Evolutionary conservation across 768 basidiomycete species (phyloP).

Genomic region (Naematelia aurantialba): DNA sequence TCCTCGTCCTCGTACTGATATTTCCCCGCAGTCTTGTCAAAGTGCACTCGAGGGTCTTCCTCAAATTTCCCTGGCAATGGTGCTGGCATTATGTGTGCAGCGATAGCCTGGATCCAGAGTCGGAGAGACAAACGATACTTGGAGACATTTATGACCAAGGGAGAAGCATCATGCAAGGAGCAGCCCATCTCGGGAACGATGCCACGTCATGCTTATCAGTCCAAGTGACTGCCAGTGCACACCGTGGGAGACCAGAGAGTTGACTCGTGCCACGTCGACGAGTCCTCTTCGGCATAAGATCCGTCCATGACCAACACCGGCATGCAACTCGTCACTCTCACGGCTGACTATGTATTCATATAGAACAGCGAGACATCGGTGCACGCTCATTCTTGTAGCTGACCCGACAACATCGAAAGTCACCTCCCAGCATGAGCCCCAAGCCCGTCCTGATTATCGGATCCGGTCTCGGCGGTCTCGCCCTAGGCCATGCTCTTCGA

Average conservation of each 20-base stretch:
- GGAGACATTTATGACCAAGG: background rate
- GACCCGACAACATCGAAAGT: background rate
- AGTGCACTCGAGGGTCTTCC: slow-evolving; percentile 76
- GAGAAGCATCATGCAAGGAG: background rate
- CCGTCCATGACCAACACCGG: too few relatives aligned
- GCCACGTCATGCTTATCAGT: background rate
- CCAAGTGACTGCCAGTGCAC: background rate
- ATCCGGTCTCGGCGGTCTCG: slow-evolving; percentile 20
- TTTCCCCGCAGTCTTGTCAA: slow-evolving; percentile 66
- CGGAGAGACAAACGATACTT: background rate
- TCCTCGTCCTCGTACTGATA: slow-evolving; percentile 90
- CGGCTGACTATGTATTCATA: too few relatives aligned
- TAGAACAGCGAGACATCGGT: too few relatives aligned
- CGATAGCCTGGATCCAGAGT: too few relatives aligned
- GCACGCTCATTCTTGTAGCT: too few relatives aligned
- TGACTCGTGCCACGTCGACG: too few relatives aligned
- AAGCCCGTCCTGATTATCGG: slow-evolving; percentile 25
- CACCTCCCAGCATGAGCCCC: background rate
- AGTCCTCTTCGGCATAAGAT: too few relatives aligned
- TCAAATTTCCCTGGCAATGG: slow-evolving; percentile 57
- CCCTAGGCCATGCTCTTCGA: slow-evolving; percentile 17
- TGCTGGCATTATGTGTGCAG: slow-evolving; percentile 3
- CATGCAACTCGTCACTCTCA: too few relatives aligned
- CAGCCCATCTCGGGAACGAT: background rate
- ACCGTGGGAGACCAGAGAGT: background rate